Conservation (phyloP, 192 early-diverging fungal genomes). For the Umbelopsis ramanniana region DNA sequence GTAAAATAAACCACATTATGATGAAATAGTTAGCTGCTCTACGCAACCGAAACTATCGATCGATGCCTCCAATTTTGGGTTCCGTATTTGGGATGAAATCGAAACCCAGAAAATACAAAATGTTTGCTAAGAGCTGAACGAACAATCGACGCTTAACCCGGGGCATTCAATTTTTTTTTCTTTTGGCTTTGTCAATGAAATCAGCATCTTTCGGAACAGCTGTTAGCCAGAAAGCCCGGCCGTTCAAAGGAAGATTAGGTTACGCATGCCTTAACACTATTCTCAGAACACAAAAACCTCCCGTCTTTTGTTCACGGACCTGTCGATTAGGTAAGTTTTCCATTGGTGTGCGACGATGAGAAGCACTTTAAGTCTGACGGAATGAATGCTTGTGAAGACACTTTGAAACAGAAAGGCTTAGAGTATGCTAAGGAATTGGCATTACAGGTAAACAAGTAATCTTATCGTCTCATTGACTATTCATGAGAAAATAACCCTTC, state of each 20-base stretch:
- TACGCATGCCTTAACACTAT: conserved; percentile 56
- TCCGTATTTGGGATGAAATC: neutral
- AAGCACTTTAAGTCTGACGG: neutral
- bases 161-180: neutral
- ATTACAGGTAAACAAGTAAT: conserved; percentile 17
- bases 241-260: conserved; percentile 46
- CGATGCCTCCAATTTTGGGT: neutral
- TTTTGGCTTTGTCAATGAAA: neutral
- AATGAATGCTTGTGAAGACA: conserved; percentile 27
- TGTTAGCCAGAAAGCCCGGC: neutral
- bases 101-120: neutral
- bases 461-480: neutral
- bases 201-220: neutral
- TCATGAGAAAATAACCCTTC: neutral
- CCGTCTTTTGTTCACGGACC: conserved; percentile 53
- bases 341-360: too few species aligned
- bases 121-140: neutral
- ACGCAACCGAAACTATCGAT: neutral
- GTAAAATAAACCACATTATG: too few species aligned
- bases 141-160: neutral
- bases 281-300: conserved; percentile 48
- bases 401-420: conserved; percentile 40
- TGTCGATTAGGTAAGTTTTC: conserved; percentile 41
- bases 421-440: conserved; percentile 45
- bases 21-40: neutral